These are phyloP conservation scores for Fusarium neocosmosporiellum DNA, from an alignment of 2,329 filamentous ascomycete species.

Conservation along the genomic window DNA sequence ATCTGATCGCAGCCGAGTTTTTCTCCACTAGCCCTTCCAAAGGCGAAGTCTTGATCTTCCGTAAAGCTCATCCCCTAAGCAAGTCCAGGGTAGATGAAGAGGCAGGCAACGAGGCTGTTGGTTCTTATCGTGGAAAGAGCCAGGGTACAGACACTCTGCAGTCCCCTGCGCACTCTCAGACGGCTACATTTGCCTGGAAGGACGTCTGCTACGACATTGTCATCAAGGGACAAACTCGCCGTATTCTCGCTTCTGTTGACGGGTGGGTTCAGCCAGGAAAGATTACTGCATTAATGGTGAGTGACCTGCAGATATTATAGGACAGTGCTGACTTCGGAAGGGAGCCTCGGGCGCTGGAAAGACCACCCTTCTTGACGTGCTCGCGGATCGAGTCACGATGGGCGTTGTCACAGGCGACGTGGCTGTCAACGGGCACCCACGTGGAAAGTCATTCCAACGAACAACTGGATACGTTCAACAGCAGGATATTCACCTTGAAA, in stretches of 20 bases:
- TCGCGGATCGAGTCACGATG: slow-evolving; percentile 84
- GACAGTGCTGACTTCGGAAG: neutral
- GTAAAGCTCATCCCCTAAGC: slow-evolving; percentile 74
- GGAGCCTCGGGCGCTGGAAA: slow-evolving; percentile 84
- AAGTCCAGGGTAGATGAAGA: neutral
- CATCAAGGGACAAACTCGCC: slow-evolving; percentile 70
- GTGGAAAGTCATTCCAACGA: slow-evolving; percentile 82
- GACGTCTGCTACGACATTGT: slow-evolving; percentile 78
- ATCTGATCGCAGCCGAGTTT: slow-evolving; percentile 17
- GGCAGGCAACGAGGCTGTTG: neutral
- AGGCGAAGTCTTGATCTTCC: slow-evolving; percentile 32
- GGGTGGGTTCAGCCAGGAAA: slow-evolving; percentile 81
- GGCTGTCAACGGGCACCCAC: slow-evolving; percentile 67
- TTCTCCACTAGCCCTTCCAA: slow-evolving; percentile 22
- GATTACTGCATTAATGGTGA: slow-evolving; percentile 72
- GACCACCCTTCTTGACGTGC: slow-evolving; percentile 85
- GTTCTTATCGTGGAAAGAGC: neutral
- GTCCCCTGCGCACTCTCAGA: neutral
- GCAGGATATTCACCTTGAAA: slow-evolving; percentile 77
- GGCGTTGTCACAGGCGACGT: slow-evolving; percentile 88
- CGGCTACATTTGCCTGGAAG: slow-evolving; percentile 71
- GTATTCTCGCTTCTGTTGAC: slow-evolving; percentile 75
- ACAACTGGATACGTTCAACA: slow-evolving; percentile 93
- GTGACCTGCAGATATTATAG: neutral
- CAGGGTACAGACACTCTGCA: neutral